A percentile compares a stretch with the other conserved stretches of the same genome.
These are phyloP conservation scores for Phylloporus rhodoxanthus DNA, from an alignment of 768 basidiomycete genomes.

Conservation along the genomic window DNA sequence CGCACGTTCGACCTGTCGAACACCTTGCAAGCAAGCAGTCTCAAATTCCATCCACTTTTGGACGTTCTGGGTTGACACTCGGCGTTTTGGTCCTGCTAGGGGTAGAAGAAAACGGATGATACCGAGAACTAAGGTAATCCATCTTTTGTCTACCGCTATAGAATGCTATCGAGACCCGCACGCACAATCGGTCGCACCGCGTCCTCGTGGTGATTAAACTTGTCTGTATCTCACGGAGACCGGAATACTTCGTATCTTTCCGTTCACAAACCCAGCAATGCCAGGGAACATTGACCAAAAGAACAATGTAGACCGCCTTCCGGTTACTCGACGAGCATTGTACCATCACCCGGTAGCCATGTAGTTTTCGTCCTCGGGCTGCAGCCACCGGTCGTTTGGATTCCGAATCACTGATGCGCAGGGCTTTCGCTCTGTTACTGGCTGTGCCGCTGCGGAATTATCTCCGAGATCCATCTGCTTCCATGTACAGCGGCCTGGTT, in stretches of 20 bases:
- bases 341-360: not conserved
- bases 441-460: not conserved
- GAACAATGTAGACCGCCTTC: not conserved
- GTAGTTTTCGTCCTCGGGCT: not conserved
- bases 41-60: no score
- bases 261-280: not conserved
- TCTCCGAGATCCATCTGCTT: constrained; percentile 17
- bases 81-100: no score
- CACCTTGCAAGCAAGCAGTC: no score
- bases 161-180: constrained; percentile 10
- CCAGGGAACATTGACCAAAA: constrained; percentile 1
- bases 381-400: not conserved
- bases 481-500: constrained; percentile 6
- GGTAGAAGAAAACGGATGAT: no score
- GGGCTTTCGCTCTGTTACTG: constrained; percentile 1
- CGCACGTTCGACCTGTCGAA: no score
- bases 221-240: not conserved
- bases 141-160: not conserved
- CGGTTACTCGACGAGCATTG: not conserved
- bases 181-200: not conserved
- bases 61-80: no score
- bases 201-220: not conserved
- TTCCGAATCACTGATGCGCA: constrained; percentile 3
- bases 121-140: no score
- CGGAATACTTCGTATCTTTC: not conserved